These are phyloP conservation scores for Escallonia rubra DNA, from an alignment of 129 eudicot genomes.

Conservation along the genomic window DNA sequence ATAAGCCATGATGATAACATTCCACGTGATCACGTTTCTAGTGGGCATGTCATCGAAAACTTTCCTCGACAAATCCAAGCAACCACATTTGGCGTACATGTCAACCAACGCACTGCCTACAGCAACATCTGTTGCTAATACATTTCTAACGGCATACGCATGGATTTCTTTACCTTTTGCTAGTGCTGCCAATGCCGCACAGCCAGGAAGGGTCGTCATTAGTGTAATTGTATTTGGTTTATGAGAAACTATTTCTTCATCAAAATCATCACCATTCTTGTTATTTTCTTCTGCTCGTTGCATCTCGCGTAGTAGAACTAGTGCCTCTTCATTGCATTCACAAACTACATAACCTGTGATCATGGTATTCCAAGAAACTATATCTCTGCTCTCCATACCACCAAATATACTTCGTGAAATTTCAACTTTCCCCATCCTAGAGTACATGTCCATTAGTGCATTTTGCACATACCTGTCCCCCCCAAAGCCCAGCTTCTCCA, in stretches of 20 bases:
- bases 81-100: constrained; percentile 87
- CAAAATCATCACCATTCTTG: constrained; percentile 4
- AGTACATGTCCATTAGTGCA: constrained; percentile 78
- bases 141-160: constrained; percentile 60
- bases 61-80: constrained; percentile 50
- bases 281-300: constrained; percentile 18
- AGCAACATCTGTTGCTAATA: constrained; percentile 59
- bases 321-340: constrained; percentile 64
- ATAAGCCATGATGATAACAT: constrained; percentile 75
- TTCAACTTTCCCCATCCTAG: constrained; percentile 54
- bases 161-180: constrained; percentile 82
- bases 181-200: constrained; percentile 77
- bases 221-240: constrained; percentile 66
- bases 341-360: constrained; percentile 76
- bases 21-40: constrained; percentile 85
- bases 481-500: constrained; percentile 58
- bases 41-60: constrained; percentile 53
- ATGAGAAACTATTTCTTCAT: constrained; percentile 7
- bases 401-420: constrained; percentile 52
- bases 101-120: constrained; percentile 81
- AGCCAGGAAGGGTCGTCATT: constrained; percentile 82
- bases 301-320: constrained; percentile 56
- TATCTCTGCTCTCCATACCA: constrained; percentile 57
- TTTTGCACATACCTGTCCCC: constrained; percentile 61
- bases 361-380: constrained; percentile 90